Evolutionary conservation across 2,329 filamentous ascomycete genomes (phyloP).

Genomic region (Stachybotrys echinatus): DNA sequence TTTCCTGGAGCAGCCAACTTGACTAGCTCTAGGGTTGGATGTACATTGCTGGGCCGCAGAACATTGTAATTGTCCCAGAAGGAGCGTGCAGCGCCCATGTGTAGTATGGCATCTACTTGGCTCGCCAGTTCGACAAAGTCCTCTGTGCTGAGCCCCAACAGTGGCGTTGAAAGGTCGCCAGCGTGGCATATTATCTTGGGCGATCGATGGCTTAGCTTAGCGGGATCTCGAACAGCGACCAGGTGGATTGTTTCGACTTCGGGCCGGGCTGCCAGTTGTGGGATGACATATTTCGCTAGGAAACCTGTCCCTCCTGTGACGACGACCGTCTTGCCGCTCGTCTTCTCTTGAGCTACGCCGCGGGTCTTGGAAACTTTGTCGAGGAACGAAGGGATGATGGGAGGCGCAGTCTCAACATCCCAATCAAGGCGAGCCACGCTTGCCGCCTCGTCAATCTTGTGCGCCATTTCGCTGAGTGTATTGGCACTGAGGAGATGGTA

Average conservation of each 20-base stretch:
- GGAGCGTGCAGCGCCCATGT: slow-evolving; percentile 38
- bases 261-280: background rate
- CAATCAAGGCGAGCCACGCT: slow-evolving; percentile 15
- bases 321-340: slow-evolving; percentile 3
- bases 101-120: slow-evolving; percentile 40
- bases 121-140: slow-evolving; percentile 5
- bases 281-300: slow-evolving; percentile 2
- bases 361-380: background rate
- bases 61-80: slow-evolving; percentile 30
- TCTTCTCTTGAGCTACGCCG: no score
- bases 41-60: slow-evolving; percentile 27
- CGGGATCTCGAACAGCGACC: slow-evolving; percentile 31
- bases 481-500: slow-evolving; percentile 28
- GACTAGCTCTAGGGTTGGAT: slow-evolving; percentile 26
- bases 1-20: slow-evolving; percentile 16
- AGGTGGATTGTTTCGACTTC: slow-evolving; percentile 34
- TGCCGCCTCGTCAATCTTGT: slow-evolving; percentile 14
- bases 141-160: slow-evolving; percentile 14
- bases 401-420: slow-evolving; percentile 14
- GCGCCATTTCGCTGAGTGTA: slow-evolving; percentile 33
- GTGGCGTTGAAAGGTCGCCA: slow-evolving; percentile 19
- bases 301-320: slow-evolving; percentile 9
- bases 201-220: slow-evolving; percentile 1
- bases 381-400: slow-evolving; percentile 1
- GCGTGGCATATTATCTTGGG: slow-evolving; percentile 13